These are phyloP conservation scores for Fragosphaeria purpurea DNA, from an alignment of 2,329 filamentous ascomycete genomes.

Conservation along the genomic window DNA sequence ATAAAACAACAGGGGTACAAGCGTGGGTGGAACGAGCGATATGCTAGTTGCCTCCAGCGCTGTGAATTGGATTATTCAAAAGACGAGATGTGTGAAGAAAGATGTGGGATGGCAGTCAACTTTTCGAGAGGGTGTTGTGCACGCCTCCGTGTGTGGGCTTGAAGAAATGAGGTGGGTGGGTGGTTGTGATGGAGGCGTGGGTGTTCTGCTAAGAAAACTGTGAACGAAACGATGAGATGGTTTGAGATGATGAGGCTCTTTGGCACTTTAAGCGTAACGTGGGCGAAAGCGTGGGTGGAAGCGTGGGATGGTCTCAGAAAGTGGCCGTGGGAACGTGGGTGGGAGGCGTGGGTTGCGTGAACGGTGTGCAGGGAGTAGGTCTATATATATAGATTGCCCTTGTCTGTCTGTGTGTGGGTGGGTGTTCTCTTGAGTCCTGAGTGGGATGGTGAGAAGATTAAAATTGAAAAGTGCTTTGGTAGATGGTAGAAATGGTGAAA, in stretches of 20 bases:
- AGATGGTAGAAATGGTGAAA: background rate
- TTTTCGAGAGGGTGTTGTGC: no score
- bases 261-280: constrained; percentile 8
- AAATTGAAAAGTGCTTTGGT: background rate
- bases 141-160: background rate
- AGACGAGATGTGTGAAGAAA: constrained; percentile 6
- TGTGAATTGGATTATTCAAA: no score
- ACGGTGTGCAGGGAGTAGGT: constrained; percentile 1
- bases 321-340: constrained; percentile 7
- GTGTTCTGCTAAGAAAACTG: background rate
- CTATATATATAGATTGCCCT: constrained; percentile 3
- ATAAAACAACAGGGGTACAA: no score
- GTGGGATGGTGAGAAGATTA: constrained; percentile 6
- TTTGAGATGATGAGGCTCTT: constrained; percentile 9
- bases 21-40: no score
- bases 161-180: background rate
- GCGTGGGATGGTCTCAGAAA: constrained; percentile 9
- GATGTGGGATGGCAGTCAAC: background rate
- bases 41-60: no score
- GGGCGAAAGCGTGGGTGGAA: constrained; percentile 9
- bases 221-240: background rate
- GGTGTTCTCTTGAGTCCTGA: background rate
- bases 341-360: constrained; percentile 4
- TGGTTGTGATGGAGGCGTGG: background rate
- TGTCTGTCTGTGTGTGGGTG: no score